These are phyloP conservation scores for Mucor plumbeus DNA, from an alignment of 371 early-diverging fungal species.

Conservation along the genomic window DNA sequence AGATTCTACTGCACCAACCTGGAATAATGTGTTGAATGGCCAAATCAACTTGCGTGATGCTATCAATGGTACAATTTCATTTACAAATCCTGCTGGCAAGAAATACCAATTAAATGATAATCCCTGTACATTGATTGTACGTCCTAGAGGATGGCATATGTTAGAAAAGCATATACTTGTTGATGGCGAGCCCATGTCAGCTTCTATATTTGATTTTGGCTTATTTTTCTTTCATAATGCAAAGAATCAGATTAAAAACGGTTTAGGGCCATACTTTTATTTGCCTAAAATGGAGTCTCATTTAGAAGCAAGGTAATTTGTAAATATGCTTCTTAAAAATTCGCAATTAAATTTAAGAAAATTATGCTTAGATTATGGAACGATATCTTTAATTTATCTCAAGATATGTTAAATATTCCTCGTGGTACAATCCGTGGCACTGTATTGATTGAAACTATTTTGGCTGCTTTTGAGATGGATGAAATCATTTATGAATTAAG, in stretches of 20 bases:
- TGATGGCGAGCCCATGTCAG: slow-evolving; percentile 91
- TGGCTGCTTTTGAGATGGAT: slow-evolving; percentile 97
- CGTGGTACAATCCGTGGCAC: slow-evolving; percentile 96
- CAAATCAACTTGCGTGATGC: slow-evolving; percentile 95
- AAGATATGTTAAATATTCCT: slow-evolving; percentile 87
- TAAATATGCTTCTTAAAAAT: not conserved
- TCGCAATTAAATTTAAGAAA: not conserved
- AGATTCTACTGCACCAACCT: slow-evolving; percentile 95
- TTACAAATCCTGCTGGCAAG: slow-evolving; percentile 89
- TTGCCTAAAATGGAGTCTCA: slow-evolving; percentile 97
- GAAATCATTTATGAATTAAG: slow-evolving; percentile 97
- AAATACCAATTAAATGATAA: slow-evolving; percentile 87
- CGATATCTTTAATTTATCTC: slow-evolving; percentile 91
- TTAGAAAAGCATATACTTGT: slow-evolving; percentile 92
- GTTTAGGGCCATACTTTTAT: slow-evolving; percentile 97
- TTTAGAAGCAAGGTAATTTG: slow-evolving; percentile 79
- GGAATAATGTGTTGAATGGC: slow-evolving; percentile 87
- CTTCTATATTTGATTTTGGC: slow-evolving; percentile 94
- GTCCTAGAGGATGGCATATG: slow-evolving; percentile 98
- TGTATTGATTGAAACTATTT: slow-evolving; percentile 95
- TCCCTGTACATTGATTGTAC: slow-evolving; percentile 87
- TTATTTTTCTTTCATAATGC: slow-evolving; percentile 98
- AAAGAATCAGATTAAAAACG: slow-evolving; percentile 74
- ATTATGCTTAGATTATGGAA: slow-evolving; percentile 81
- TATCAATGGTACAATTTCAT: slow-evolving; percentile 82